phyloP scores from a whole-genome alignment of 768 basidiomycete species.

The Gelatoporia subvermispora region DNA sequence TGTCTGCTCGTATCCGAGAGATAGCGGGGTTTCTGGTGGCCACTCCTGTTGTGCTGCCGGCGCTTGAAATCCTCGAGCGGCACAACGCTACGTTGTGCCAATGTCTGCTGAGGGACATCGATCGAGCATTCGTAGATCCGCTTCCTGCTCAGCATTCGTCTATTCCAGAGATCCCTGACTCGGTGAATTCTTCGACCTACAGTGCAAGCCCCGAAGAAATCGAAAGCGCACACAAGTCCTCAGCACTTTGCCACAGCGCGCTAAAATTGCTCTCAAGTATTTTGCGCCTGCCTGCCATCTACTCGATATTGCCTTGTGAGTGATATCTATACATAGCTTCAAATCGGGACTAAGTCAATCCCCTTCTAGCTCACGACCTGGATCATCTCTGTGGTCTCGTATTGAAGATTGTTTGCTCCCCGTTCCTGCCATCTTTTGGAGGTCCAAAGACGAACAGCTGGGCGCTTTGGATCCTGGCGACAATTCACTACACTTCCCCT shows the following conservation, averaged over 20 bases:
- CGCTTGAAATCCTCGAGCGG: constrained; percentile 26
- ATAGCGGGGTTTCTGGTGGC: constrained; percentile 2
- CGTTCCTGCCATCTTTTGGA: constrained; percentile 32
- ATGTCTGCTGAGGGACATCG: constrained; percentile 50
- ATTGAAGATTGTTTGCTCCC: constrained; percentile 36
- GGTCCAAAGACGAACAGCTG: constrained; percentile 42
- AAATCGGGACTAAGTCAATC: background rate
- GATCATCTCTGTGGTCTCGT: constrained; percentile 39
- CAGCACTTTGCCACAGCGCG: constrained; percentile 47
- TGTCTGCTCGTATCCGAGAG: constrained; percentile 39
- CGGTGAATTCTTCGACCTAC: constrained; percentile 5
- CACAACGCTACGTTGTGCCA: constrained; percentile 31
- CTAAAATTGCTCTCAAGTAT: constrained; percentile 48
- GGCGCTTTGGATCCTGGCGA: constrained; percentile 45
- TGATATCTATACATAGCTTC: constrained; percentile 2
- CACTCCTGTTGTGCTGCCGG: constrained; percentile 6
- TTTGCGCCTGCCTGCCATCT: constrained; percentile 42
- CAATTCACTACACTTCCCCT: constrained; percentile 41
- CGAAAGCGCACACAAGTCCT: constrained; percentile 36
- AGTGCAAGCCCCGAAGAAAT: constrained; percentile 31
- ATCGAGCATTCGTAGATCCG: constrained; percentile 25
- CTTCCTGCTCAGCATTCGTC: constrained; percentile 7
- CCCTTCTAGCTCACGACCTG: constrained; percentile 38
- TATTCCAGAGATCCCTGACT: constrained; percentile 14
- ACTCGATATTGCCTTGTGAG: constrained; percentile 47